Conservation (phyloP, 2,329 filamentous ascomycete genomes). For the Ophiostoma perfectum region DNA sequence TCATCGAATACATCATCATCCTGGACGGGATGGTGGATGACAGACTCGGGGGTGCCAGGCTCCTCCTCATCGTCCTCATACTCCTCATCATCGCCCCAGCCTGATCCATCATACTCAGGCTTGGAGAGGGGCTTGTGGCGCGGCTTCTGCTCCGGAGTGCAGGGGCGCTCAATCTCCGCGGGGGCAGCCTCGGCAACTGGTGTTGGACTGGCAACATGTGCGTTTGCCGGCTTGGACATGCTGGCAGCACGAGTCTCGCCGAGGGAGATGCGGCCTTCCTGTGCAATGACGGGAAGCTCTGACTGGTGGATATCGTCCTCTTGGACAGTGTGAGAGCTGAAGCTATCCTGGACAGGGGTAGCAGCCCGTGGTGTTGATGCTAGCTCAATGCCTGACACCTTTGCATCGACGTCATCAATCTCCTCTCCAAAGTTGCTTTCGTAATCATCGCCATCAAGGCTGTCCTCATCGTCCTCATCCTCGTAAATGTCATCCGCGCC, state of each 20-base stretch:
- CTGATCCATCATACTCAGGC: slow-evolving; percentile 59
- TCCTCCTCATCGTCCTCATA: slow-evolving; percentile 54
- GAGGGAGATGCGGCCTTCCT: slow-evolving; percentile 27
- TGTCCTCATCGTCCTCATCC: slow-evolving; percentile 40
- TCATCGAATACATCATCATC: slow-evolving; percentile 21
- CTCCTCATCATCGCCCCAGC: slow-evolving; percentile 54
- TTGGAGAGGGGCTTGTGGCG: slow-evolving; percentile 47
- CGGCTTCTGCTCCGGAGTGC: slow-evolving; percentile 48
- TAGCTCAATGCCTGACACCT: slow-evolving; percentile 43
- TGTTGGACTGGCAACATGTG: slow-evolving; percentile 26
- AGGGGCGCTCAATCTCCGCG: slow-evolving; percentile 36
- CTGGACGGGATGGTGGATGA: slow-evolving; percentile 70
- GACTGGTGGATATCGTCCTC: slow-evolving; percentile 23
- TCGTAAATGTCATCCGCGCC: slow-evolving; percentile 34
- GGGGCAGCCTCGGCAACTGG: slow-evolving; percentile 36
- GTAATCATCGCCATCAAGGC: slow-evolving; percentile 41
- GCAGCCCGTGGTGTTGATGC: slow-evolving; percentile 46
- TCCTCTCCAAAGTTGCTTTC: slow-evolving; percentile 54
- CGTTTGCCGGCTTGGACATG: slow-evolving; percentile 31
- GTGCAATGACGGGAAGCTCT: slow-evolving; percentile 20
- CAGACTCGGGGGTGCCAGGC: slow-evolving; percentile 76
- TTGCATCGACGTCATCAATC: slow-evolving; percentile 30
- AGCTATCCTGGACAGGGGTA: slow-evolving; percentile 35
- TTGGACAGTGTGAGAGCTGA: slow-evolving; percentile 22
- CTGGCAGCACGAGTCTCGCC: slow-evolving; percentile 19